Base-by-base conservation (phyloP, 2,329 filamentous ascomycete genomes). In the Trichoderma sp. region DNA sequence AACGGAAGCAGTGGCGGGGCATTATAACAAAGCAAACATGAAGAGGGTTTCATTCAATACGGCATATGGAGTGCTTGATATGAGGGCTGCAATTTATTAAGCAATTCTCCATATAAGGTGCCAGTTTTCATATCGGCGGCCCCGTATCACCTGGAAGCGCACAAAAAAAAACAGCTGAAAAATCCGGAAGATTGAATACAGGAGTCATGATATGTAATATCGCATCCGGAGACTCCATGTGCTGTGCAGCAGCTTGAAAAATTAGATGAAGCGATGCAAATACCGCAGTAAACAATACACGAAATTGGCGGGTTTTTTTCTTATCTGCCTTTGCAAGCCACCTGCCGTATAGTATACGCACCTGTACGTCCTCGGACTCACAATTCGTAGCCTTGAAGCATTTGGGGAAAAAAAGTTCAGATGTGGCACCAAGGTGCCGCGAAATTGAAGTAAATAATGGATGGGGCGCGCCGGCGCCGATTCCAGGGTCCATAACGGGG, bases 41-140 rank as follows among this genome's bases (percentile, higher is more conserved):
- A 67, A 67, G 29, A 59, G 24, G 19, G 43, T 58, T 49, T 58
- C 53, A 66, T 49, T 58, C 53, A 66, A 58, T 35, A 21, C 14
- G 53, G 10, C n/a, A 40, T 59, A 67, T 52, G 64, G 63, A 13
- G 52, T 49, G 29, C n/a, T n/a, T 43, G 19, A 55, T 11, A 55
- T 43, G 10, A 37, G 8, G 27, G 61, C 29, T 43, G 31, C 35
- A 33, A 40, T 33, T 24, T 33, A 24, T 52, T 56, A 24, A 53
- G 4, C 5, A 33, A 10, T 31, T 40, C 55, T 59, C 64, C 64
- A 52, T 52, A 35, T 14, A 31, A 21, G 40, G 64, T 27, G 55
- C 64, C 64, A 59, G 40, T 66, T 66, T 66, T 66, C 63, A 58
- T 58, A 66, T 58, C 63, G 63, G 63, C 52, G n/a, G 52, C n/a